A percentile compares a stretch with the other conserved stretches of the same genome.
These are phyloP conservation scores for Monilinia laxa DNA, from an alignment of 2,329 filamentous ascomycete genomes.

Conservation along the genomic window DNA sequence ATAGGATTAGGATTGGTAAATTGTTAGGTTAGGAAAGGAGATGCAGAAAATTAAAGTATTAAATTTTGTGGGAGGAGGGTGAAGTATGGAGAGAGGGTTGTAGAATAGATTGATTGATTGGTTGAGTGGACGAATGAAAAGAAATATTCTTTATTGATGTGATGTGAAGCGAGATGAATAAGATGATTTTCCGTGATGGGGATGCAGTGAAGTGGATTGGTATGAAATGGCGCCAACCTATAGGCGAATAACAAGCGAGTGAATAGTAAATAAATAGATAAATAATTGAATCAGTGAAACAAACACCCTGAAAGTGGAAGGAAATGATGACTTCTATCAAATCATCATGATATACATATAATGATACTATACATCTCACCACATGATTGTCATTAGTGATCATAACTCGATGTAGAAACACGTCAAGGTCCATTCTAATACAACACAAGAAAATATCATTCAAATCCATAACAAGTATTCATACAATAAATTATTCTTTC, in stretches of 20 bases:
- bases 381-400: too few relatives aligned
- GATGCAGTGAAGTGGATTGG: neutral
- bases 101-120: neutral
- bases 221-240: neutral
- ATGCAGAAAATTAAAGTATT: neutral
- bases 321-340: too few relatives aligned
- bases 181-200: neutral
- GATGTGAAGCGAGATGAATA: neutral
- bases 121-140: neutral
- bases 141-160: neutral
- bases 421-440: too few relatives aligned
- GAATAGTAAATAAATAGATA: too few relatives aligned
- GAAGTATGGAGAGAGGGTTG: neutral
- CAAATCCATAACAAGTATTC: neutral
- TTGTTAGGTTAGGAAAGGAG: neutral
- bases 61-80: neutral
- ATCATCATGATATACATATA: too few relatives aligned
- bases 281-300: too few relatives aligned
- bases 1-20: neutral
- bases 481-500: conserved; percentile 5
- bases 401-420: too few relatives aligned
- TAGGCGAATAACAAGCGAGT: too few relatives aligned
- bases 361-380: too few relatives aligned
- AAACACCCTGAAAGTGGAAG: too few relatives aligned
- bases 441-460: neutral